These are phyloP conservation scores for Wakefieldia striispora DNA, from an alignment of 768 basidiomycete species.

Conservation along the genomic window DNA sequence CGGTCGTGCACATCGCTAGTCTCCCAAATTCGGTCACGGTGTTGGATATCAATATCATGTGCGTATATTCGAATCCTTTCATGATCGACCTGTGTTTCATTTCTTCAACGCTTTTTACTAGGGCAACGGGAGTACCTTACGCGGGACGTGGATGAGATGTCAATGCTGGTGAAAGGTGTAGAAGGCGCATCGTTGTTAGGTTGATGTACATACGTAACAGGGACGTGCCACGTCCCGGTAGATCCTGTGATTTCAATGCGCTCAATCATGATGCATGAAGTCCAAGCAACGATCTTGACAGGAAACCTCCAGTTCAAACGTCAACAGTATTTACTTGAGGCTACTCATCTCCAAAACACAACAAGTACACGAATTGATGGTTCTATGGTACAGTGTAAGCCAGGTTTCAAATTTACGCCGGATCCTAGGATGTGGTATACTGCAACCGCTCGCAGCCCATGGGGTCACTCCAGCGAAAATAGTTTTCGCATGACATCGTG, in stretches of 20 bases:
- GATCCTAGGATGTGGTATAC: neutral
- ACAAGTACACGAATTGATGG: too few relatives aligned
- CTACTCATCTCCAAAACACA: too few relatives aligned
- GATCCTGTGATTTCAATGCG: too few relatives aligned
- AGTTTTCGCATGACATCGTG: constrained; percentile 53
- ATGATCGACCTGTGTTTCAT: neutral
- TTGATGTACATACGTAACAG: too few relatives aligned
- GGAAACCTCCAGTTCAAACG: too few relatives aligned
- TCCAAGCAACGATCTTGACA: too few relatives aligned
- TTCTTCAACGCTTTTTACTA: constrained; percentile 12
- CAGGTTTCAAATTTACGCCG: too few relatives aligned
- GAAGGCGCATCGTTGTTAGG: too few relatives aligned
- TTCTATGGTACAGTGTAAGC: neutral
- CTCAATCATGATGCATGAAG: too few relatives aligned
- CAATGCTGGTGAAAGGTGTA: too few relatives aligned
- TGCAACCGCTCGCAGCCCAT: neutral
- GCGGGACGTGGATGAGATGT: constrained; percentile 40
- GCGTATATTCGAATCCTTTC: constrained; percentile 21
- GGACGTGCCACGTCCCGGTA: too few relatives aligned
- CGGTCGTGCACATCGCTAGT: constrained; percentile 67
- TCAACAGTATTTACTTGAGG: too few relatives aligned
- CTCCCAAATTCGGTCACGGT: constrained; percentile 70
- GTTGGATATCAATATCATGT: constrained; percentile 75
- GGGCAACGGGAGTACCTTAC: constrained; percentile 47
- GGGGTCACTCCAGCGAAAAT: constrained; percentile 21